These are phyloP conservation scores for Colletotrichum lentis DNA, from an alignment of 2,329 filamentous ascomycete species.

Conservation along the genomic window DNA sequence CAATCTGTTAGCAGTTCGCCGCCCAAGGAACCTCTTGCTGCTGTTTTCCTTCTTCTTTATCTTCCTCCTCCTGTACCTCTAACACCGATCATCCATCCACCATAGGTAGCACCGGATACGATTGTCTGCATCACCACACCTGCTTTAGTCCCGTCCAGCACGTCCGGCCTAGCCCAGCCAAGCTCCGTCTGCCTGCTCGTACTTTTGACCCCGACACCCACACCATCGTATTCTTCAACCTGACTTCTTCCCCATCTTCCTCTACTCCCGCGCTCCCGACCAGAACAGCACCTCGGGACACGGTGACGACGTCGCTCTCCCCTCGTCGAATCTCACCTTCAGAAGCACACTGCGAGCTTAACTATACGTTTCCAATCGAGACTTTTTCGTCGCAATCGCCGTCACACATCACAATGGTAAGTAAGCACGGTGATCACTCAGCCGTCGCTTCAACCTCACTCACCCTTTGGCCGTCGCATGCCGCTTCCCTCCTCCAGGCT, in stretches of 20 bases:
- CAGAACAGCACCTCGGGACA: background rate
- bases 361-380: no score
- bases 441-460: background rate
- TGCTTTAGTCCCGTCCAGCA: background rate
- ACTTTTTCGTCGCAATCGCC: background rate
- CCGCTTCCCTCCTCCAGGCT: background rate
- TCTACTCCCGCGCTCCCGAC: background rate
- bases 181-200: background rate
- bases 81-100: no score
- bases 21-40: background rate
- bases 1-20: constrained; percentile 3
- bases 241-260: background rate
- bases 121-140: constrained; percentile 2
- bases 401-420: constrained; percentile 14
- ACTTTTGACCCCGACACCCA: background rate
- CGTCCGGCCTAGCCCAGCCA: background rate
- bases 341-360: background rate
- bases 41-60: no score
- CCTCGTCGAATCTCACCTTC: background rate
- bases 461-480: background rate
- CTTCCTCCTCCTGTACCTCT: background rate
- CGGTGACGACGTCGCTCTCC: background rate
- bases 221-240: background rate
- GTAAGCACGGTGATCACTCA: constrained; percentile 2
- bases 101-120: no score